Conservation (phyloP, 192 early-diverging fungal species). For the Umbelopsis isabellina region DNA sequence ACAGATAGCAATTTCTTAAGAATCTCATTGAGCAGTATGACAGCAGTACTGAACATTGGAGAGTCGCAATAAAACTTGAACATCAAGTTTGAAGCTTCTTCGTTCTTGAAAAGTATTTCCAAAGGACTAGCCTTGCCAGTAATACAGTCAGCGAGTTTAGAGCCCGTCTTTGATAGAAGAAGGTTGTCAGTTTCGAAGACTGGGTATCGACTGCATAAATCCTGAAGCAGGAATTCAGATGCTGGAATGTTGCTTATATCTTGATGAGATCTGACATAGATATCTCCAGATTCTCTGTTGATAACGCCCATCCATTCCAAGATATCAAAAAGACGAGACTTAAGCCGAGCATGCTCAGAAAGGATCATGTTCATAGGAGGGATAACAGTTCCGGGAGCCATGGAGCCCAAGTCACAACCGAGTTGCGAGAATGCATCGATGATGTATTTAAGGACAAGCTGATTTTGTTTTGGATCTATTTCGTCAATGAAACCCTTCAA, state of each 20-base stretch:
- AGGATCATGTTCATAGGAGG: neutral
- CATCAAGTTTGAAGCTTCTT: conserved; percentile 3
- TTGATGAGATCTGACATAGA: neutral
- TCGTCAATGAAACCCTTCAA: neutral
- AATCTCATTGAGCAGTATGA: neutral
- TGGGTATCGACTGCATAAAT: neutral
- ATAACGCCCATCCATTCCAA: neutral
- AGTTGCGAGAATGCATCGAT: neutral
- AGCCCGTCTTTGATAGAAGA: neutral
- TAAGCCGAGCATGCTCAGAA: neutral
- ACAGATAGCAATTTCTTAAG: neutral
- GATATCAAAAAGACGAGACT: conserved; percentile 1
- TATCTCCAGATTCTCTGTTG: neutral
- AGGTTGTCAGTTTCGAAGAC: conserved; percentile 5
- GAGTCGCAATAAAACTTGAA: conserved; percentile 3
- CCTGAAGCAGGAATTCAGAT: neutral
- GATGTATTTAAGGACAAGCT: neutral
- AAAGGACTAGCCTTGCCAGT: neutral
- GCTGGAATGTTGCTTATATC: neutral
- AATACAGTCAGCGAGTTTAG: neutral
- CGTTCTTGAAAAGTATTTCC: neutral
- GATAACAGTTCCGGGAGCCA: neutral
- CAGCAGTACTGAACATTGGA: neutral
- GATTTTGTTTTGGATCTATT: neutral
- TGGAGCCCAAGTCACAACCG: neutral